Base-by-base conservation (phyloP, 768 basidiomycete genomes). In the Dioszegia hungarica region DNA sequence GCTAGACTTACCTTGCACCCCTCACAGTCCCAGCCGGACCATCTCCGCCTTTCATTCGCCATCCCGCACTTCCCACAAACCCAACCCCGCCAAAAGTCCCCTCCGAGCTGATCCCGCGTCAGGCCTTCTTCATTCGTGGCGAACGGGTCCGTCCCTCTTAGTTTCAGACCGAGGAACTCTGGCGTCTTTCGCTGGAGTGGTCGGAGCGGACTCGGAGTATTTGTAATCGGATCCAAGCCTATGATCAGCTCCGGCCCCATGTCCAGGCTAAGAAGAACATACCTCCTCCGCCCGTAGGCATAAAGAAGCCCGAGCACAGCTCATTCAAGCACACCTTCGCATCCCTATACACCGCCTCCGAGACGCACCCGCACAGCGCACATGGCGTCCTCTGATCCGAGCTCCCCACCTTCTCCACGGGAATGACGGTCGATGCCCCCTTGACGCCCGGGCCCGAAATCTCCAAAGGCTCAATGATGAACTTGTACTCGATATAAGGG, bases 21-120 rank as follows among this genome's bases (percentile, higher is more conserved):
- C n/a, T 74, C 70, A 40, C 73, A 75, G 20, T 53, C 58, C 73
- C 73, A 75, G 5, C 63, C 70, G 37, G 45, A 25, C 73, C 73
- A 75, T 17, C 57, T 54, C 19, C 47, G 37, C 28, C 73, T 27
- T 44, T 75, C 70, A 19, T 67, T 57, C 19, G 73, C 70, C 40
- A 56, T 57, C 2, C 65, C 63, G 38, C 73, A 75, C 44, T 60
- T 45, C 4, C 54, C 24, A 36, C 73, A 75, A 19, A 63, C 64
- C 67, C 66, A 72, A 5, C 64, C 73, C 38, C 54, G 41, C 73
- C 73, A 75, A 54, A 51, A 68, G 8, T 69, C 64, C 28, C 54
- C 48, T 11, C 73, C 73, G 12, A 59, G 54, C 4, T 60, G 39
- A 1, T 20, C 24, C 19, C 52, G 44, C 39, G 17, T 27, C 47